These are phyloP conservation scores for Sicyos edulis DNA, from an alignment of 306 rosid species.

Conservation along the genomic window DNA sequence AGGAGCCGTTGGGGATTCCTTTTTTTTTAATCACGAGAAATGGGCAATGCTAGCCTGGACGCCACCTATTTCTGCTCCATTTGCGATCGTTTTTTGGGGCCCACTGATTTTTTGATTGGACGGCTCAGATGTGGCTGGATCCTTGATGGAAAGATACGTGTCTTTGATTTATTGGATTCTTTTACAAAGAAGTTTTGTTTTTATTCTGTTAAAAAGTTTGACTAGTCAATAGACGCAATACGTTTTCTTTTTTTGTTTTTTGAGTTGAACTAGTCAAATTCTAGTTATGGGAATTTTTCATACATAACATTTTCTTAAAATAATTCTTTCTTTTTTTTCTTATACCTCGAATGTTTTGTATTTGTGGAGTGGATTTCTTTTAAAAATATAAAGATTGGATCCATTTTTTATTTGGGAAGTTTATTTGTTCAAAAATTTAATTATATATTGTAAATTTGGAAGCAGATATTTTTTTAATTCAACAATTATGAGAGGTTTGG, in stretches of 20 bases:
- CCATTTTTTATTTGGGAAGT: not conserved
- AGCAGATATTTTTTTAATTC: too few relatives aligned
- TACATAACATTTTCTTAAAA: too few relatives aligned
- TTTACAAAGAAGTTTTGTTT: not conserved
- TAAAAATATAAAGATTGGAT: too few relatives aligned
- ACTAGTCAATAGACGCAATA: not conserved
- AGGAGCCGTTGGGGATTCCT: slow-evolving; percentile 37
- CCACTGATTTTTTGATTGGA: slow-evolving; percentile 21
- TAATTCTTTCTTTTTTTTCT: too few relatives aligned
- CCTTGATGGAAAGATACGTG: not conserved
- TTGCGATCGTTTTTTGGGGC: slow-evolving; percentile 16
- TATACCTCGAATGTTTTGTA: not conserved
- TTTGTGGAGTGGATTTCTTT: not conserved
- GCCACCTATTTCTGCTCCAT: slow-evolving; percentile 30
- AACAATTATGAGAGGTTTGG: too few relatives aligned
- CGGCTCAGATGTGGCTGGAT: slow-evolving; percentile 18
- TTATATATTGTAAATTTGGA: too few relatives aligned
- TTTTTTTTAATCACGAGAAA: not conserved
- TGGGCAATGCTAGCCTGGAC: slow-evolving; percentile 32
- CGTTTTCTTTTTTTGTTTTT: not conserved
- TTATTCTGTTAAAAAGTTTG: not conserved
- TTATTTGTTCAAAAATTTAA: too few relatives aligned
- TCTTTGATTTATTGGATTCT: not conserved
- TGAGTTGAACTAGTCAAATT: slow-evolving; percentile 1
- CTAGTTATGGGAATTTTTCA: not conserved